Evolutionary conservation across 2,329 filamentous ascomycete genomes (phyloP), one percentile per base, ranked within the genome.

Genomic region (Sporothrix brasiliensis): DNA sequence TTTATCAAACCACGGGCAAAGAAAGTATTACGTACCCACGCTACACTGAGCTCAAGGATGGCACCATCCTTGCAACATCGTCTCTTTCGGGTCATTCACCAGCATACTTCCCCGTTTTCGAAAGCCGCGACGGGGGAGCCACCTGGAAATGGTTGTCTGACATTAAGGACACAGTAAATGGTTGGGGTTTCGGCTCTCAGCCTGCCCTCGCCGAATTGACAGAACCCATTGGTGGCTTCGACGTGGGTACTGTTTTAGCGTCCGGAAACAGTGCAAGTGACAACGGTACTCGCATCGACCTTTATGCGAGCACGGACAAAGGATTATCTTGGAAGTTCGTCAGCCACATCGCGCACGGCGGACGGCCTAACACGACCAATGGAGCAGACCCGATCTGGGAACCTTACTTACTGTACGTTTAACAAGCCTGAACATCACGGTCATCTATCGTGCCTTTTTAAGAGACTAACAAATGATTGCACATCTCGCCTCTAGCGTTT

Each of bases 341-440:
- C 9, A 53, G 50, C 7, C 50, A 53, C n/a, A 53, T 53, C 50
- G 50, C 50, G 10, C 19, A 53, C 10, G 50, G 50, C 4, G 50
- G 50, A 53, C 50, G 50, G 50, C 50, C 50, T 53, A 53, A 53
- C 50, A 53, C 50, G 50, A 53, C 50, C n/a, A 53, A 53, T n/a
- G 50, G 50, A 7, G 50, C 50, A 9, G 50, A 53, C 24, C 50
- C 50, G n/a, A 53, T 53, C 50, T 53, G 50, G 50, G 50, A 53
- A 6, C 50, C 50, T 53, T 53, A 53, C 10, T 24, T 53, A 19
- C 50, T 53, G 50, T 53, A 53, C 50, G 50, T 53, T 52, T 53
- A 11, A 53, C 50, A 13, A 11, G 10, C 19, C 50, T 6, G 50
- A 53, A 19, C 50, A 47, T 9, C 2, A 11, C 50, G 50, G 10